Conservation (phyloP, 2,329 filamentous ascomycete species). For the Penicillium sp. region DNA sequence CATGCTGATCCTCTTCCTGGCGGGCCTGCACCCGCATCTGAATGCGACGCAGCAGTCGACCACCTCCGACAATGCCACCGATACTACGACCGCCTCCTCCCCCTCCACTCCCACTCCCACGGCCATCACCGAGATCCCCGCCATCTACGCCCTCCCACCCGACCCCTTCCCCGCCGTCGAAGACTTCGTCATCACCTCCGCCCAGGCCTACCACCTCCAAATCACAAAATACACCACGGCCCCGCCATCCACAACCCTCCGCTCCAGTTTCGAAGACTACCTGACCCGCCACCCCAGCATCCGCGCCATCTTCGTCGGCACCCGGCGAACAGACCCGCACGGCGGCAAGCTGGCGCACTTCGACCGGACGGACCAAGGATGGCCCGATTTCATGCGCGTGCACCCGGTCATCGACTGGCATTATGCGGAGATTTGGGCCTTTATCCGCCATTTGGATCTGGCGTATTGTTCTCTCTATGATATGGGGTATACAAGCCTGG, state of each 20-base stretch:
- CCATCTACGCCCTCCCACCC: constrained; percentile 84
- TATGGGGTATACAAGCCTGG: constrained; percentile 86
- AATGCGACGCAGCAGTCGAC: constrained; percentile 12
- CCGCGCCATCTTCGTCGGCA: constrained; percentile 82
- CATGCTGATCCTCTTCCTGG: constrained; percentile 82
- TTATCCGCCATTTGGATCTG: constrained; percentile 71
- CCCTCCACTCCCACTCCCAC: background rate
- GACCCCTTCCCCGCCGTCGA: constrained; percentile 87
- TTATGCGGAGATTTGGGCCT: constrained; percentile 91
- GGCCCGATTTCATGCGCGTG: constrained; percentile 89
- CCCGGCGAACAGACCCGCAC: constrained; percentile 88
- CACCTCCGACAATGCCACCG: background rate
- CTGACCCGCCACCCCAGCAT: constrained; percentile 58
- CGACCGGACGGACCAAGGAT: constrained; percentile 82
- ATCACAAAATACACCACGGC: constrained; percentile 70
- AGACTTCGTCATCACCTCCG: constrained; percentile 72
- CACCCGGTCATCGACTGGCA: constrained; percentile 98
- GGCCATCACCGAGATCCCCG: constrained; percentile 60
- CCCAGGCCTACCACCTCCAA: constrained; percentile 70
- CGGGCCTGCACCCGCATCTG: constrained; percentile 56
- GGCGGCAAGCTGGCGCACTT: constrained; percentile 78
- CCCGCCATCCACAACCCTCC: constrained; percentile 64
- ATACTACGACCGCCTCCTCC: background rate
- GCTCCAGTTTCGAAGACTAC: constrained; percentile 76
- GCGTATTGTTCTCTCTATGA: constrained; percentile 89